Conservation (phyloP, 306 rosid genomes). For the Crotalaria pallida region DNA sequence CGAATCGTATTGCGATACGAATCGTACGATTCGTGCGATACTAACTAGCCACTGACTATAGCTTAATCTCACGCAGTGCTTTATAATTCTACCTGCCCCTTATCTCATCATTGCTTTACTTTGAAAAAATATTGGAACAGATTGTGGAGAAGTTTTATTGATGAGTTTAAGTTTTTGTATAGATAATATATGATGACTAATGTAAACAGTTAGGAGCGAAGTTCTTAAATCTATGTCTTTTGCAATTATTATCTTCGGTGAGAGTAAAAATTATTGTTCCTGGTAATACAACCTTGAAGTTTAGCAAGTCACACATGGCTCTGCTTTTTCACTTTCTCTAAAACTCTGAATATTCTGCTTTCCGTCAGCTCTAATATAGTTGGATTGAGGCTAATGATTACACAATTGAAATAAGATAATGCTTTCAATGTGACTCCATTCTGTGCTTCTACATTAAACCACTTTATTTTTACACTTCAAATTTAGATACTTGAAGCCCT, state of each 20-base stretch:
- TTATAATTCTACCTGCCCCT: background rate
- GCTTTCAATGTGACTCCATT: conserved; percentile 8
- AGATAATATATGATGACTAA: background rate
- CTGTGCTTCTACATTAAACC: background rate
- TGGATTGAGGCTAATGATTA: background rate
- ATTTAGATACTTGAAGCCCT: conserved; percentile 89
- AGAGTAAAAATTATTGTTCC: background rate
- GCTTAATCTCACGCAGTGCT: background rate
- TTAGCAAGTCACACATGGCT: background rate
- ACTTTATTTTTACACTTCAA: conserved; percentile 15
- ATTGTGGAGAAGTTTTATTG: background rate
- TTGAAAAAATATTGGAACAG: background rate
- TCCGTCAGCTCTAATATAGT: background rate
- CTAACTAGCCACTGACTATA: background rate
- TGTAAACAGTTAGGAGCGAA: background rate
- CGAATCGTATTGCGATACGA: too few relatives aligned
- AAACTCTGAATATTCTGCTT: background rate
- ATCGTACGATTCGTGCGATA: too few relatives aligned
- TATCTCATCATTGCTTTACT: background rate
- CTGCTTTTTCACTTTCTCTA: background rate
- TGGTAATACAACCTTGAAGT: background rate
- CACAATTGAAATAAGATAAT: background rate
- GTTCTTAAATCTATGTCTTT: background rate
- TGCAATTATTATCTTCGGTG: background rate
- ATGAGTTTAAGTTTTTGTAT: conserved; percentile 3